Base-by-base conservation (phyloP, 176 grass and related monocot species). In the Carex scoparia region DNA sequence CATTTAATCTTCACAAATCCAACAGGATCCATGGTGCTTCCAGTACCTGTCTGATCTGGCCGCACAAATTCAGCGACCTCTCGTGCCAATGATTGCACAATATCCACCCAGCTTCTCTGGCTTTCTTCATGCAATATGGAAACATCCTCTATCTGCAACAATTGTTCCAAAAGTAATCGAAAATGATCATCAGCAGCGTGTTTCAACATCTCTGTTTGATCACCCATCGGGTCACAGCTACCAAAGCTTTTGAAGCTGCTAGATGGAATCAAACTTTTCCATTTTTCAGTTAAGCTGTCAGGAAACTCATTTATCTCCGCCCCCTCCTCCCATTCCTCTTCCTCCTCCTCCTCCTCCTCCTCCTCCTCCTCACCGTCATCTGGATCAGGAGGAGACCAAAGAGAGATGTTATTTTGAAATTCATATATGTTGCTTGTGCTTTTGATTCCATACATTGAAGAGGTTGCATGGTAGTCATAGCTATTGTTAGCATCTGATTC, bases 1-100 rank as follows among this genome's bases (percentile, higher is more conserved):
- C 91, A 99, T 63, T 99, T 99, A 81, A 99, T 90, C 87, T 99
- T 99, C 23, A 99, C 91, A 87, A 93, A 92, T 69, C 88, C 93
- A 77, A 87, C 90, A 89, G 96, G 96, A 91, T 99, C 96, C 93
- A 99, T 95, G 51, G 89, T 85, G 84, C 91, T 91, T 62, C 86
- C 77, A 72, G 85, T 87, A 84, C 93, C 48, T 18, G 40, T 92
- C 55, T 89, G 93, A 86, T 99, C 96, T 88, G 93, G 91, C 63
- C 89, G 90, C 84, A 99, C 91, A 84, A 99, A 89, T 64, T 92
- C 90, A 81, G 93, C 90, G 80, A 94, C 96, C 91, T 99, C 91
- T 91, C 87, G 91, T 81, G 91, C 94, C 83, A 99, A 85, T 7
- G 87, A 90, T 79, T 87, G 91, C 84, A 99, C 81, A 89, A 99